Evolutionary conservation across 805 yeast species (phyloP), one percentile per base, ranked within the genome.

Genomic region (Saccharomyces mikatae): DNA sequence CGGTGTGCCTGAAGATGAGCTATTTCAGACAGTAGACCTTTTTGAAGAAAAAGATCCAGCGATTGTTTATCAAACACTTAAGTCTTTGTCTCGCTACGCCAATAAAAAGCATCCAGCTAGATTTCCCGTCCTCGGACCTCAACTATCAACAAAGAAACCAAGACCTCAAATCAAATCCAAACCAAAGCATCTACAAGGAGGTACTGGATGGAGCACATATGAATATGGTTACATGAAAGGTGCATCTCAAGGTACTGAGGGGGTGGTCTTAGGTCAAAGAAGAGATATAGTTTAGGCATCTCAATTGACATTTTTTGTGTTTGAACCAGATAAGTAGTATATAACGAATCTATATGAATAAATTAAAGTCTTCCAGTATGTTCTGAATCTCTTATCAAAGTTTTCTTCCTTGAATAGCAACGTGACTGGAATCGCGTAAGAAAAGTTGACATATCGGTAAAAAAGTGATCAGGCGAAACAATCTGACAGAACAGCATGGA

Each of bases 1-100:
- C 52, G 92, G 92, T 2, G 83, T 89, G 2, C 88, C 90, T 5
- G 86, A 86, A 59, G 90, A 87, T 64, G 96, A 89, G 66, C 70
- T 86, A 50, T 89, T 89, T 66, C 90, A 86, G 60, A 89, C 96
- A 0, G 72, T 78, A 6, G 96, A 89, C 66, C 73, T 89, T 54
- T 89, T 74, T 60, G 96, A 89, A 65, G 69, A 72, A 29, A 78
- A 80, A 60, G 95, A 89, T 65, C 89, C 92, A 0, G 86, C 88
- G 50, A 88, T 86, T 59, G 89, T 89, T 1, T 70, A 84, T n/a
- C 82, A 86, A 61, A 79, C 91, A 0, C 72, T 89, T 46, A 83
- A 86, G 62, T 81, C 95, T 2, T 74, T 89, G 47, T 86, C 94
- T 0, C 74, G 96, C 55, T 75, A 81, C 53, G 86, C 88, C 1